phyloP scores from a whole-genome alignment of 140 eudicot genomes.

The Ambrosia hybrid region DNA sequence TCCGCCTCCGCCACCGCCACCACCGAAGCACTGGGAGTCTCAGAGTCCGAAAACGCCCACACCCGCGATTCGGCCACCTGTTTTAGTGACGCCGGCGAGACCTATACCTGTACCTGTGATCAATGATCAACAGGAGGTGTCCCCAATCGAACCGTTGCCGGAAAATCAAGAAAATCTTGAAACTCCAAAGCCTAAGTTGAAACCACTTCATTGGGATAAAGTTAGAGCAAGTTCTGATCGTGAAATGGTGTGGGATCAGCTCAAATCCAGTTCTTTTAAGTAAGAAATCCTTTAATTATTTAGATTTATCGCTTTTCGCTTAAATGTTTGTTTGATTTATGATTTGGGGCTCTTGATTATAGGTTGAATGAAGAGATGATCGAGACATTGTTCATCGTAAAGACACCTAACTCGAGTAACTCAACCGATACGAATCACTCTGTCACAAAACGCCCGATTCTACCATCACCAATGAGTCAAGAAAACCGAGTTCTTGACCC shows the following conservation, averaged over 20 bases:
- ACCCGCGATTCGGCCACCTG: slow-evolving; percentile 43
- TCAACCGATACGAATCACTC: slow-evolving; percentile 54
- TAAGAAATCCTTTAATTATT: slow-evolving; percentile 23
- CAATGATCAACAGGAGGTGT: slow-evolving; percentile 41
- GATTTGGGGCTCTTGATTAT: slow-evolving; percentile 27
- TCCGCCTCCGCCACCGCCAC: slow-evolving; percentile 50
- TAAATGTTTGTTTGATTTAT: neutral
- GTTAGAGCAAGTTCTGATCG: slow-evolving; percentile 96
- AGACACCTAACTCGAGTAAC: slow-evolving; percentile 50
- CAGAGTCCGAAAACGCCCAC: slow-evolving; percentile 48
- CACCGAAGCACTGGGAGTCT: slow-evolving; percentile 44
- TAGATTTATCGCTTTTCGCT: neutral
- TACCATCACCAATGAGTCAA: slow-evolving; percentile 44
- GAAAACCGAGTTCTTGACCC: slow-evolving; percentile 90
- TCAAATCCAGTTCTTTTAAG: slow-evolving; percentile 90
- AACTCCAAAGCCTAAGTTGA: slow-evolving; percentile 72
- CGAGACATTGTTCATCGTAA: slow-evolving; percentile 81
- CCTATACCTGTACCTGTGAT: slow-evolving; percentile 33
- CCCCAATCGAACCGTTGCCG: slow-evolving; percentile 60
- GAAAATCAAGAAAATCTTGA: slow-evolving; percentile 48
- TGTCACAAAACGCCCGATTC: slow-evolving; percentile 51
- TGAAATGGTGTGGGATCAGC: slow-evolving; percentile 99
- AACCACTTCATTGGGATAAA: slow-evolving; percentile 99
- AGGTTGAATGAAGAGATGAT: slow-evolving; percentile 98
- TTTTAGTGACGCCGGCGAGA: slow-evolving; percentile 49